Conservation (phyloP, 1,139 yeast genomes). For the Scheffersomyces insectosa region DNA sequence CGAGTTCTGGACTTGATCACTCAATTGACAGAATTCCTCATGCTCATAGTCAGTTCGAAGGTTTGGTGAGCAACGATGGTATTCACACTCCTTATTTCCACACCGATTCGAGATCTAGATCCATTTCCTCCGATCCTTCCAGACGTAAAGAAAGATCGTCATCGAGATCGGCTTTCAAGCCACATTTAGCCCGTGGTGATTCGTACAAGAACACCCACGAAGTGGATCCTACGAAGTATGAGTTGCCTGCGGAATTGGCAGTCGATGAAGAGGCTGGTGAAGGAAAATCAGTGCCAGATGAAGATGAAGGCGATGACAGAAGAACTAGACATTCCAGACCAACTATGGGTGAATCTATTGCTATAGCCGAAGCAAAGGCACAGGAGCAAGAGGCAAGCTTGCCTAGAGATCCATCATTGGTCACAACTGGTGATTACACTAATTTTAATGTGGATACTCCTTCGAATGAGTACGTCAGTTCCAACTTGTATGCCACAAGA, state of each 20-base stretch:
- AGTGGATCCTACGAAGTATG: slow-evolving; percentile 44
- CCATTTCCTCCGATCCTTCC: slow-evolving; percentile 32
- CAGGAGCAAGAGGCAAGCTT: slow-evolving; percentile 14
- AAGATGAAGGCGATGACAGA: slow-evolving; percentile 33
- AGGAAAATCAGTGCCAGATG: slow-evolving; percentile 10
- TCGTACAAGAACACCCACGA: slow-evolving; percentile 53
- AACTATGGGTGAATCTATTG: slow-evolving; percentile 53
- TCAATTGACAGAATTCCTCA: not conserved
- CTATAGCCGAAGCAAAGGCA: slow-evolving; percentile 41
- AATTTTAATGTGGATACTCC: slow-evolving; percentile 48
- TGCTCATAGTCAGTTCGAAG: slow-evolving; percentile 1
- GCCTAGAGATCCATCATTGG: slow-evolving; percentile 43
- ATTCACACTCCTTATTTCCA: slow-evolving; percentile 49
- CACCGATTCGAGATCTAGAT: slow-evolving; percentile 35
- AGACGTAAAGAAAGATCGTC: slow-evolving; percentile 21
- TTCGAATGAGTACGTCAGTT: slow-evolving; percentile 15
- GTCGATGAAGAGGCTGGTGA: slow-evolving; percentile 17
- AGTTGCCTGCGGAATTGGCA: slow-evolving; percentile 43
- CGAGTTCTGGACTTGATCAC: not conserved
- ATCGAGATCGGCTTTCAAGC: slow-evolving; percentile 37
- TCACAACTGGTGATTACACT: slow-evolving; percentile 52
- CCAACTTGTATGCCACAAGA: slow-evolving; percentile 30
- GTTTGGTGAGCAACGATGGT: slow-evolving; percentile 11
- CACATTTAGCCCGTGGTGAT: slow-evolving; percentile 69
- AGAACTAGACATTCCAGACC: slow-evolving; percentile 46